Base-by-base conservation (phyloP, 805 yeast species). In the Schwanniomyces polymorphus region DNA sequence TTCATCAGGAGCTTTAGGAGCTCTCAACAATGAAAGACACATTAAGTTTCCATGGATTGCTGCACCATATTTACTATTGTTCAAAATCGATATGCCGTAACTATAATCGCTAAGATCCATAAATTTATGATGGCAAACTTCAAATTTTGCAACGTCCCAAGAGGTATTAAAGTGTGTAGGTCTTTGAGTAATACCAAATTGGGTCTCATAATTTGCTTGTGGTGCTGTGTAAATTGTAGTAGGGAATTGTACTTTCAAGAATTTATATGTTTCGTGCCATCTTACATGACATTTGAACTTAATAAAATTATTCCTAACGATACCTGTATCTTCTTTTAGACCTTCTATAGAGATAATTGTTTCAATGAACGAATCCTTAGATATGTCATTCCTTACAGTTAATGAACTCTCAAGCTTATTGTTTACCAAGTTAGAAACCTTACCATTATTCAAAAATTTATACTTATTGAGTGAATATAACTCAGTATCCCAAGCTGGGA, bases 401-500 rank as follows among this genome's bases (percentile, higher is more conserved):
- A 91, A 70, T 0, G 91, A 76, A 1, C 86, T 80, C 47, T 81
- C 78, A 41, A 86, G 70, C 11, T 87, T 82, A 27, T 86, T 84
- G 35, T 68, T 64, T 42, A 75, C 76, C 29, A 71, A 55, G 10
- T 76, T 64, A 33, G 68, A 62, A 6, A 77, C 68, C 21, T 75
- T 71, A n/a, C 75, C 75, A 11, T 54, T 54, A 7, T 53, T 48
- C 45, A 74, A 56, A 53, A 82, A 81, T 45, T 71, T 72, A 60
- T 78, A 82, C 59, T 86, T 90, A 57, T 86, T 89, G 47, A 89
- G 78, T 0, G 97, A 88, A 61, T 81, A 94, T 48, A 91, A 76
- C 63, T 92, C 99, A 0, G 98, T 92, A 63, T 92, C 99, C 99
- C 99, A 92, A 1, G 98, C 98, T 39, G 90, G 97, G 84, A 84